Evolutionary conservation across 441 rosid genomes (phyloP), one percentile per base, ranked within the genome.

Genomic region (Corymbia citriodora): DNA sequence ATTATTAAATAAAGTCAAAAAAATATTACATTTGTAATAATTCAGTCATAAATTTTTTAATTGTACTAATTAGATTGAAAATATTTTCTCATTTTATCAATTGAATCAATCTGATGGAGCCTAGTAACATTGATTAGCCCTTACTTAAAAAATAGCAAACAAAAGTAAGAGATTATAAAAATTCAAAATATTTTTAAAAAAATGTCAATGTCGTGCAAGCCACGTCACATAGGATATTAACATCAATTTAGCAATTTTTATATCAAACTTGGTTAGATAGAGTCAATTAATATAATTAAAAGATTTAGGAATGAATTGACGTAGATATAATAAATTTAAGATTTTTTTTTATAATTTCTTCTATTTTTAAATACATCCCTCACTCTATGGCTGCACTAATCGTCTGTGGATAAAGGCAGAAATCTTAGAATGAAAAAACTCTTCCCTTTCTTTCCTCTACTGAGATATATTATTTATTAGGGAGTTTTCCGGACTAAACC

Each of bases 221-320:
- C 7, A 0, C 25, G 13, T 59, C n/a, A 10, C 0, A 0, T 59
- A 59, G 25, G 0, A 2, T 59, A 59, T 59, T 25, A 14, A 52
- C 12, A 3, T 52, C 6, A 52, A 2, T 13, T 52, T 8, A 52
- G 16, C 9, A 12, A 52, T 52, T 52, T 21, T 55, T 25, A 33
- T 59, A 0, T 59, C 6, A 59, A 59, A 59, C 4, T 59, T 25
- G 11, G 0, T 10, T 1, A 0, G 0, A 2, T 59, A 4, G 9
- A 59, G 14, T 25, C 3, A 25, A 59, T 59, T 59, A 0, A 10
- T 13, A 23, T 6, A 5, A 25, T 59, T 3, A 25, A 23, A 59
- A 59, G 2, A 1, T 59, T 59, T 59, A 25, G 10, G 5, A 59
- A 0, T 59, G 11, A 25, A 59, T 10, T 59, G n/a, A 6, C 0